Evolutionary conservation across 129 eudicot species (phyloP).

Genomic region (Chrysanthemum lavandulifolium): DNA sequence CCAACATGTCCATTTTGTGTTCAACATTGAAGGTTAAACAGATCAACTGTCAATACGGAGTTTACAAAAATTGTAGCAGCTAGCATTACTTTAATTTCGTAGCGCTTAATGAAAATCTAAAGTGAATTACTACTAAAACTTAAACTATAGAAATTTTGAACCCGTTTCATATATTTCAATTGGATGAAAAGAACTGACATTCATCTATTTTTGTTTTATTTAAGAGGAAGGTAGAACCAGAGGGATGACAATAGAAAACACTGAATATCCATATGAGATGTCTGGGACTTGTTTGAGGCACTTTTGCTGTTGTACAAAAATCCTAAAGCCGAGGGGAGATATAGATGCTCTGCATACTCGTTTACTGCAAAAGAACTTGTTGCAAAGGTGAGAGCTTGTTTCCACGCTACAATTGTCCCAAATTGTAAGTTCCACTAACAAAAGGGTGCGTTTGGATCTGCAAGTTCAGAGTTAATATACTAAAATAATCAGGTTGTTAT

Average conservation of each 20-base stretch:
- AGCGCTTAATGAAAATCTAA: too few relatives aligned
- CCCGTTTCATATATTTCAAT: conserved; percentile 25
- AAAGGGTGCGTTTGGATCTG: too few relatives aligned
- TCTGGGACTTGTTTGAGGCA: conserved; percentile 38
- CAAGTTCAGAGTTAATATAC: too few relatives aligned
- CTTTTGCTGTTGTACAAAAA: conserved; percentile 4
- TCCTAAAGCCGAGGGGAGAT: conserved; percentile 36
- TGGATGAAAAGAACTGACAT: neutral
- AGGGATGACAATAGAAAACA: conserved; percentile 13
- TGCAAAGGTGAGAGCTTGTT: conserved; percentile 34
- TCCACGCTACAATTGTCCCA: conserved; percentile 42
- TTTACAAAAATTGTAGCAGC: too few relatives aligned
- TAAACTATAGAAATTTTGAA: conserved; percentile 1
- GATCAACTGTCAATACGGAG: too few relatives aligned
- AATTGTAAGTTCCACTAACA: conserved; percentile 27
- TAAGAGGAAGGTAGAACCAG: conserved; percentile 26
- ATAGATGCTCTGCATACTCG: conserved; percentile 35
- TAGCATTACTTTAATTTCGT: too few relatives aligned
- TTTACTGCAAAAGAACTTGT: conserved; percentile 23
- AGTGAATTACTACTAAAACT: too few relatives aligned
- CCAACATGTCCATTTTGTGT: too few relatives aligned
- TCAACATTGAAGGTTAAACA: too few relatives aligned
- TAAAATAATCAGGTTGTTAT: too few relatives aligned
- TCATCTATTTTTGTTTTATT: neutral
- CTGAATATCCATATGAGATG: conserved; percentile 25